These are phyloP conservation scores for Paramarasmius palmivorus DNA, from an alignment of 1,284 basidiomycete species.

Conservation along the genomic window DNA sequence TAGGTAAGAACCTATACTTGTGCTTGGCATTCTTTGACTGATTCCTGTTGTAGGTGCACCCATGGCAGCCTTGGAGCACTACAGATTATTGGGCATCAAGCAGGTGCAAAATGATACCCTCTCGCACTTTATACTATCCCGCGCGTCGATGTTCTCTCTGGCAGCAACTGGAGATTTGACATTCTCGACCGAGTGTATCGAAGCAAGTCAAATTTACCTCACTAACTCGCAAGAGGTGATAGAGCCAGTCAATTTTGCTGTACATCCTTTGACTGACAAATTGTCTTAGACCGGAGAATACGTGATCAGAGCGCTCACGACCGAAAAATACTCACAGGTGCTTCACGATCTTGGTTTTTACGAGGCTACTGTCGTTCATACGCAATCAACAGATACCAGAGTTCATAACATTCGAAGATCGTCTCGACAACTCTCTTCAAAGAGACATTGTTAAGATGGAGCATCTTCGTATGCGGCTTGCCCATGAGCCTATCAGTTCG, in stretches of 20 bases:
- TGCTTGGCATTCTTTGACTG: constrained; percentile 8
- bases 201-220: constrained; percentile 77
- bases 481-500: constrained; percentile 66
- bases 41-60: constrained; percentile 54
- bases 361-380: background rate
- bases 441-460: constrained; percentile 79
- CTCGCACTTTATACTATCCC: constrained; percentile 75
- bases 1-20: constrained; percentile 50
- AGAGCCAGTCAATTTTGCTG: constrained; percentile 7
- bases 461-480: constrained; percentile 78
- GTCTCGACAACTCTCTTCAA: constrained; percentile 78
- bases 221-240: constrained; percentile 74
- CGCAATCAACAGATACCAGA: constrained; percentile 66
- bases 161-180: constrained; percentile 72
- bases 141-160: constrained; percentile 78
- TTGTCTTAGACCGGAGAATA: constrained; percentile 70
- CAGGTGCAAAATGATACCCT: constrained; percentile 86
- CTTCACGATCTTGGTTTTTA: constrained; percentile 2
- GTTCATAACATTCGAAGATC: constrained; percentile 77
- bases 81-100: constrained; percentile 73
- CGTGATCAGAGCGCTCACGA: constrained; percentile 71
- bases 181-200: constrained; percentile 69
- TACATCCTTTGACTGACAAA: constrained; percentile 11
- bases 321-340: constrained; percentile 81
- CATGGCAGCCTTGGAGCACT: constrained; percentile 72